Percentiles rank a stretch among this genome's conserved stretches.
Conservation (phyloP, 257 asterid genomes). For the Thymus mandschuricus region DNA sequence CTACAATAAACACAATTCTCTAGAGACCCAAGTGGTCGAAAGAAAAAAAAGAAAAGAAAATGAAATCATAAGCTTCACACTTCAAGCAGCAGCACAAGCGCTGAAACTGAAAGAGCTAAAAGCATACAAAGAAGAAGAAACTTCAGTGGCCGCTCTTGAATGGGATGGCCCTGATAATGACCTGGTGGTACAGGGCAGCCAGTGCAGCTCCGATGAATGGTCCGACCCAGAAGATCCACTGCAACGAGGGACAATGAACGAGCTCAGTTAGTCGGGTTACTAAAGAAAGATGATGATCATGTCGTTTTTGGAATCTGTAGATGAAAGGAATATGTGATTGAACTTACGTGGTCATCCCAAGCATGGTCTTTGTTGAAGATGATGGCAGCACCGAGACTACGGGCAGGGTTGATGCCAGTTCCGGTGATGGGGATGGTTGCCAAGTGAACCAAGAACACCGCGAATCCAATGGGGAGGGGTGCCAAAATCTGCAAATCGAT, state of each 20-base stretch:
- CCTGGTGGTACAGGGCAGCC: constrained; percentile 75
- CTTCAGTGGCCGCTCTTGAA: constrained; percentile 58
- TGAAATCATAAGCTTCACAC: constrained; percentile 28
- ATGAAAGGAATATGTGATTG: background rate
- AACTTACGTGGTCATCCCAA: constrained; percentile 76
- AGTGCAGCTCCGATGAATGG: constrained; percentile 83
- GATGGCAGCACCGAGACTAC: constrained; percentile 81
- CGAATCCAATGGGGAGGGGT: constrained; percentile 82
- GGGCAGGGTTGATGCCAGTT: constrained; percentile 81
- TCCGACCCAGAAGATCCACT: constrained; percentile 88
- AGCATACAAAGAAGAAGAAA: background rate
- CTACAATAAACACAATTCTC: constrained; percentile 41
- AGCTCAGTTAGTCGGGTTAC: background rate
- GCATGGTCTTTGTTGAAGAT: constrained; percentile 66
- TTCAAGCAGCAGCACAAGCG: constrained; percentile 18
- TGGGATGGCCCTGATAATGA: constrained; percentile 76
- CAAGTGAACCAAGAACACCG: constrained; percentile 80
- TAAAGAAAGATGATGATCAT: background rate
- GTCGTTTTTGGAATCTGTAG: background rate
- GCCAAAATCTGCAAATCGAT: constrained; percentile 58
- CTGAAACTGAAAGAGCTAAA: background rate
- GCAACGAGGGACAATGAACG: constrained; percentile 11
- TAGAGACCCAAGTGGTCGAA: background rate
- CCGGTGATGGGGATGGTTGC: constrained; percentile 84
- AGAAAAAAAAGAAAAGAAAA: background rate